Base-by-base conservation (phyloP, 495 filamentous ascomycete species). In the Xylaria grammica region DNA sequence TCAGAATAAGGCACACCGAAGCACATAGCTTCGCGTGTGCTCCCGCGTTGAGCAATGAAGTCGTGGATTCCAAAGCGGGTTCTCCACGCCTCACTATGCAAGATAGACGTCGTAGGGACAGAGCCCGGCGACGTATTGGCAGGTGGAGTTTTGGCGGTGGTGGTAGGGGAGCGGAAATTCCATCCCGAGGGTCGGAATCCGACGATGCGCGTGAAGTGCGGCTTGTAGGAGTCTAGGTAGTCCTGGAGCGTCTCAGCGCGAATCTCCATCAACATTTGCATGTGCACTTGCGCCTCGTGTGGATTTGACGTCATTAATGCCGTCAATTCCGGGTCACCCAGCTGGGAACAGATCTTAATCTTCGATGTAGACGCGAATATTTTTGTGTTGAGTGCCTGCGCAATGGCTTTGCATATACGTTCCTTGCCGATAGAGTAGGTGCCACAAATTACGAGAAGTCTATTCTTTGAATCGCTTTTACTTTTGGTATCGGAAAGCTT, bases 341-440 rank as follows among this genome's bases (percentile, higher is more conserved):
- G 85, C 58, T 89, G 91, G 13, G 82, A 79, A 75, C 91, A 94
- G n/a, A 97, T 90, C 53, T 86, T 84, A 68, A 91, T 89, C 74
- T 98, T 99, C 36, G 83, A 78, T 0, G 91, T 82, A 0, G 91
- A 86, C 0, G 96, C 94, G 70, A 89, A 99, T 72, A 99, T 98
- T 73, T 97, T 97, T 71, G 89, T 90, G 48, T 87, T 81, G 10
- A 99, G 87, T 3, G 95, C 94, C 61, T 86, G 83, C 8, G 95
- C 95, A 63, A 98, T 95, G 59, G 92, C 94, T 20, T 96, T 77
- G 75, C 95, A 98, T 69, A 99, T 91, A 59, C 93, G 89, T 75
- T 99, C 95, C 79, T 99, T 99, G 75, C 95, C 95, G 68, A 99
- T 99, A 63, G 88, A 92, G 79, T 99, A 99, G 2, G 95, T 99